These are phyloP conservation scores for Xylaria sp. DNA, from an alignment of 2,329 filamentous ascomycete genomes.

Conservation along the genomic window DNA sequence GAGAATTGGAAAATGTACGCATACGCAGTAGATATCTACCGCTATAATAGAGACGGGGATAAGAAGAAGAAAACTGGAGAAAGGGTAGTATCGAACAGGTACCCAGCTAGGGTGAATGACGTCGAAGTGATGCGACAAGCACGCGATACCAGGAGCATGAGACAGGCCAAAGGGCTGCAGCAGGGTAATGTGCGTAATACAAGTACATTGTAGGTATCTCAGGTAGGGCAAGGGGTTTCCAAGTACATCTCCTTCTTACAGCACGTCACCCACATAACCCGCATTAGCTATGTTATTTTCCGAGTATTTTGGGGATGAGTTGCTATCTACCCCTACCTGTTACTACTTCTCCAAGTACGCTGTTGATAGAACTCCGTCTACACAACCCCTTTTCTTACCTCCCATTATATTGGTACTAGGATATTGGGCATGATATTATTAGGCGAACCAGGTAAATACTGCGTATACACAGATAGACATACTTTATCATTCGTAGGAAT, in stretches of 20 bases:
- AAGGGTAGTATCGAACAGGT: not conserved
- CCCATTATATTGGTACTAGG: not conserved
- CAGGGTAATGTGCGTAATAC: conserved; percentile 22
- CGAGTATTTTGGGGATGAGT: no score
- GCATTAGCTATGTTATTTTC: no score
- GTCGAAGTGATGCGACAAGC: conserved; percentile 44
- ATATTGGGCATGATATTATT: no score
- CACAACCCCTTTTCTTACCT: not conserved
- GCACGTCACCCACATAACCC: no score
- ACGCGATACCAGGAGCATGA: conserved; percentile 24
- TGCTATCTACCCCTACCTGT: no score
- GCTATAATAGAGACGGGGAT: conserved; percentile 10
- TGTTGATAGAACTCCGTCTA: not conserved
- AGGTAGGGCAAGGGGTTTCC: not conserved
- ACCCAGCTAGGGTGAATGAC: conserved; percentile 37
- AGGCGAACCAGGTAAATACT: not conserved
- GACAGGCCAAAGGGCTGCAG: conserved; percentile 24
- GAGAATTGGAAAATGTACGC: not conserved
- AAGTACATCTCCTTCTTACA: not conserved
- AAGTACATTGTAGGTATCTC: not conserved
- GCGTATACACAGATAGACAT: not conserved
- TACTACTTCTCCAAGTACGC: not conserved
- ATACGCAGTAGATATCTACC: no score
- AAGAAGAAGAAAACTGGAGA: conserved; percentile 4
- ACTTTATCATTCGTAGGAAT: not conserved